Percentiles rank a stretch among this genome's conserved stretches.
Evolutionary conservation across 106 monocot genomes (phyloP).

Genomic region (Allium sativum): DNA sequence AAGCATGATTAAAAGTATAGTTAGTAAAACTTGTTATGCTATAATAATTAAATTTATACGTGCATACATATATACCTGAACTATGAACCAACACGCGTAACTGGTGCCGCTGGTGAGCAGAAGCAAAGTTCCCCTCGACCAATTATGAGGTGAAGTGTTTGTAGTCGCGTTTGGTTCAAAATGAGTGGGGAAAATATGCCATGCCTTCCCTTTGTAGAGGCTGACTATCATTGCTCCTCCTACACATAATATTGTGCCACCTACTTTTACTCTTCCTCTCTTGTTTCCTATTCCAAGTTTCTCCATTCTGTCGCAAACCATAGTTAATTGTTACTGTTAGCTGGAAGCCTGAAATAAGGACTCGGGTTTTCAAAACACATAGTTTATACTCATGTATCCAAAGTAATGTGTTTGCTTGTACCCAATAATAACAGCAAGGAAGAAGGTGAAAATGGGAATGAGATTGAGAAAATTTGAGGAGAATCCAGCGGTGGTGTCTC

Average conservation of each 20-base stretch:
- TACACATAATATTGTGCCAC: constrained; percentile 18
- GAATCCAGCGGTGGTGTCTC: constrained; percentile 48
- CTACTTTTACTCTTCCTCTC: constrained; percentile 20
- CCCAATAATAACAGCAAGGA: constrained; percentile 43
- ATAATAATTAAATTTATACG: background rate
- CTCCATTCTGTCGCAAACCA: constrained; percentile 15
- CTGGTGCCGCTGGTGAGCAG: constrained; percentile 29
- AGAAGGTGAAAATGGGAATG: constrained; percentile 49
- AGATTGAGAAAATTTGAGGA: constrained; percentile 50
- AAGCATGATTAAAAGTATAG: too few species aligned
- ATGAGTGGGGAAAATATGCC: constrained; percentile 29
- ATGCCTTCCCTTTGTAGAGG: constrained; percentile 42
- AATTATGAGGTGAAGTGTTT: background rate
- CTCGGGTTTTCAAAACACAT: too few species aligned
- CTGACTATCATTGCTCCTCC: constrained; percentile 33
- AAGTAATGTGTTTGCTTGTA: background rate
- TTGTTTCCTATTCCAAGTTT: constrained; percentile 13
- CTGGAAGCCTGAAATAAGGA: too few species aligned
- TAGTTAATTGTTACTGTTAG: too few species aligned
- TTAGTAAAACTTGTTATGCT: too few species aligned
- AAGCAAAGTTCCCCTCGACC: constrained; percentile 29
- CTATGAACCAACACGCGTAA: constrained; percentile 51
- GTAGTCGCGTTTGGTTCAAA: background rate
- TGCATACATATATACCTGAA: constrained; percentile 39
- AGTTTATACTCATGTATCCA: too few species aligned